Percentiles rank a stretch among this genome's conserved stretches.
Conservation (phyloP, 768 basidiomycete species). For the Auriscalpium microsporum region DNA sequence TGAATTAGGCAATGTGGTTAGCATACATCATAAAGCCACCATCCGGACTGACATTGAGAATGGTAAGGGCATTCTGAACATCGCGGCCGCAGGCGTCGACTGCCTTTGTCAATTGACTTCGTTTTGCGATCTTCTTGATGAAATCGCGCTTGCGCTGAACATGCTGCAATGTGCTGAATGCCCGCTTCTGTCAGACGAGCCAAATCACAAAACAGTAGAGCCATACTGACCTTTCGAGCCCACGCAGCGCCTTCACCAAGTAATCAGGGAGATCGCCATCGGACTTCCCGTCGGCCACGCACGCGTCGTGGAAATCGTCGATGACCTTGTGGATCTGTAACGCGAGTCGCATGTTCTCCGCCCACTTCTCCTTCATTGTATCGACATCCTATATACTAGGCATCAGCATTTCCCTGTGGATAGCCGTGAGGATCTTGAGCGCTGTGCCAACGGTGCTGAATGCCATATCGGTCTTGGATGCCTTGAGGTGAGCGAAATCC, state of each 20-base stretch:
- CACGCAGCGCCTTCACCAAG: not conserved
- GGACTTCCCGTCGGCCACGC: not conserved
- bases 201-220: not conserved
- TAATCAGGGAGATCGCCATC: not conserved
- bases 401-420: not conserved
- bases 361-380: not conserved
- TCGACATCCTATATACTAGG: slow-evolving; percentile 3
- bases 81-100: not conserved
- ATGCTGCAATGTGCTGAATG: not conserved
- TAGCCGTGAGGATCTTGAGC: not conserved
- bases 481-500: not conserved
- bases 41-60: not conserved
- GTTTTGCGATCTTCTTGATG: not conserved
- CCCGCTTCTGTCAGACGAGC: not conserved
- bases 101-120: not conserved
- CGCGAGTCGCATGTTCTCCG: not conserved
- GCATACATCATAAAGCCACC: not conserved
- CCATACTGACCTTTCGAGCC: not conserved
- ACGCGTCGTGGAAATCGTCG: not conserved
- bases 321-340: not conserved
- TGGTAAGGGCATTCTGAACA: not conserved
- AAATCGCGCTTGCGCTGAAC: not conserved
- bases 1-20: not conserved
- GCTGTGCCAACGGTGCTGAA: slow-evolving; percentile 1
- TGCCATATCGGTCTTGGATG: not conserved